phyloP scores from a whole-genome alignment of 2,329 filamentous ascomycete genomes.

The Fusarium napiforme region DNA sequence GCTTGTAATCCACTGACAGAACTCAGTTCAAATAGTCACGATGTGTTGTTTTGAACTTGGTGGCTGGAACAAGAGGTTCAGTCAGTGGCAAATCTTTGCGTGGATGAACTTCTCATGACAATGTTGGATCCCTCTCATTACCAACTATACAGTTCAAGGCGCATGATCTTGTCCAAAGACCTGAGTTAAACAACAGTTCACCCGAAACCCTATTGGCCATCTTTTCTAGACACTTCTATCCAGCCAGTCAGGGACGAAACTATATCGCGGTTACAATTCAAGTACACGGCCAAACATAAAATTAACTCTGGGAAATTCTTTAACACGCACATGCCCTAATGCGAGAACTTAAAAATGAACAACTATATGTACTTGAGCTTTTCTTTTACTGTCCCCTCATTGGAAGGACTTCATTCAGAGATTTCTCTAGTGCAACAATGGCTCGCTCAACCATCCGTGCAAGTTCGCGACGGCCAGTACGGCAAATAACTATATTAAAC shows the following conservation, averaged over 20 bases:
- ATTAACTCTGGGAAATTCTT: background rate
- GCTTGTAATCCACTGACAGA: too few species aligned
- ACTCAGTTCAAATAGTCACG: background rate
- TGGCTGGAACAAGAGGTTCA: background rate
- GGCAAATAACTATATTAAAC: accelerated
- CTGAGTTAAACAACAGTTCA: accelerated
- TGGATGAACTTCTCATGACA: background rate
- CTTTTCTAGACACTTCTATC: too few species aligned
- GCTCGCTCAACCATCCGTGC: too few species aligned
- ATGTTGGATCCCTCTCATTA: background rate
- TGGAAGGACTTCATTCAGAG: background rate
- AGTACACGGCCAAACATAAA: accelerated
- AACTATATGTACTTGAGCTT: too few species aligned
- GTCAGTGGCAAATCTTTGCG: background rate
- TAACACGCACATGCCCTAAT: background rate
- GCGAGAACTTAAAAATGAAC: accelerated
- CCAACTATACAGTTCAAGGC: background rate
- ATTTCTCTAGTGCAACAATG: background rate
- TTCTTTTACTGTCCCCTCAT: accelerated
- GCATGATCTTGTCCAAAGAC: background rate
- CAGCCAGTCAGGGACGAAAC: background rate
- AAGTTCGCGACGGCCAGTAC: background rate
- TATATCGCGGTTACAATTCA: background rate
- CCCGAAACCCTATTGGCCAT: background rate
- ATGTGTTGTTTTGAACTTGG: background rate